Evolutionary conservation across 768 basidiomycete species (phyloP).

Genomic region (Rhodotorula diobovata): DNA sequence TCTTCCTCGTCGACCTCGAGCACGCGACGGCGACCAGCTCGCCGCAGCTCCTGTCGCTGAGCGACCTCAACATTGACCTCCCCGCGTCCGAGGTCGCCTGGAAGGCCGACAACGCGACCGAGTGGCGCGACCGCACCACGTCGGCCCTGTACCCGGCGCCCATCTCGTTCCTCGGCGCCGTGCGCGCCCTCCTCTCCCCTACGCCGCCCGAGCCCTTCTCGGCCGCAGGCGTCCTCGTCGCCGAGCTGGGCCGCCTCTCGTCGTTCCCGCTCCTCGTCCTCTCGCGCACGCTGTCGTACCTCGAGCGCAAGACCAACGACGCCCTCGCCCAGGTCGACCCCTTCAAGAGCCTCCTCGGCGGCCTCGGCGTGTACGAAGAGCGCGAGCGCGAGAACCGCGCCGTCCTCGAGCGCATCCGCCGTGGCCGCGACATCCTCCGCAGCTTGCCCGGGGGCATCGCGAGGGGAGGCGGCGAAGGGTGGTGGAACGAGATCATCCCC

Average conservation of each 20-base stretch:
- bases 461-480: slow-evolving; percentile 30
- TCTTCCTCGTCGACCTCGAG: slow-evolving; percentile 39
- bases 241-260: slow-evolving; percentile 18
- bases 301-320: slow-evolving; percentile 37
- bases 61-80: slow-evolving; percentile 26
- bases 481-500: slow-evolving; percentile 30
- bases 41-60: slow-evolving; percentile 16
- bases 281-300: slow-evolving; percentile 19
- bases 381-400: slow-evolving; percentile 32
- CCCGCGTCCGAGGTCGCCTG: slow-evolving; percentile 26
- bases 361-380: slow-evolving; percentile 16
- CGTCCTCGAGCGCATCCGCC: slow-evolving; percentile 23
- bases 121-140: slow-evolving; percentile 4
- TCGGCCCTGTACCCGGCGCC: not conserved
- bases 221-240: slow-evolving; percentile 13
- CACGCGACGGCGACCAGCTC: slow-evolving; percentile 15
- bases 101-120: slow-evolving; percentile 9
- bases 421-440: slow-evolving; percentile 18
- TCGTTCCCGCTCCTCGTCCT: slow-evolving; percentile 36
- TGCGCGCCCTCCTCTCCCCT: slow-evolving; percentile 21
- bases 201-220: slow-evolving; percentile 13
- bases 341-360: slow-evolving; percentile 25
- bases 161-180: slow-evolving; percentile 22
- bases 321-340: slow-evolving; percentile 30
- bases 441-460: slow-evolving; percentile 24